Evolutionary conservation across 108 stramenopile species (phyloP), one percentile per base, ranked within the genome.

Genomic region (Fragilaria crotonensis): DNA sequence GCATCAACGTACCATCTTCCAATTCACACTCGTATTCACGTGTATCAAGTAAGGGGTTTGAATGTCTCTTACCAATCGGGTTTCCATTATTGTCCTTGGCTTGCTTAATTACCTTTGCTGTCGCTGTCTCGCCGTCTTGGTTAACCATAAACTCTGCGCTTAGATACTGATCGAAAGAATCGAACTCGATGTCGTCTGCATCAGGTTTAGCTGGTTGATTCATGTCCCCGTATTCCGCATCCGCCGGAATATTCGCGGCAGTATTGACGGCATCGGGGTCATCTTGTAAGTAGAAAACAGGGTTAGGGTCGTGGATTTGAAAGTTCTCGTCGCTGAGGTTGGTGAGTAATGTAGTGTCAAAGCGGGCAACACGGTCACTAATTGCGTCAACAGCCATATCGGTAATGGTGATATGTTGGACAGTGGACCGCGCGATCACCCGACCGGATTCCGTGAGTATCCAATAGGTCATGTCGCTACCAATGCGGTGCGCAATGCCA

Each of bases 1-100:
- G 29, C 23, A 58, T 73, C 63, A 5, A 66, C 71, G 11, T 30
- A 32, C 48, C 66, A 45, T 73, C 48, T 71, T 71, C n/a, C n/a
- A n/a, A n/a, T n/a, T n/a, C n/a, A n/a, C n/a, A n/a, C n/a, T n/a
- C n/a, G n/a, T n/a, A n/a, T 5, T 71, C 11, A 45, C 36, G 25
- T 1, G 33, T 59, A 54, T 71, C 70, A 5, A 64, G 23, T 5
- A 71, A 46, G 2, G 70, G 70, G 36, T 64, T 71, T 0, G 48
- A 28, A 33, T 59, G 49, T 45, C 57, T 32, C 0, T 27, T 9
- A 11, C 45, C 30, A 0, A 64, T 64, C 1, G 63, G 60, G 29
- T 60, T 52, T 0, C 72, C 72, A 29, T 63, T 56, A 1, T 33
- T 30, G 20, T 73, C 54, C 0, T 48, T 21, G 25, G 59, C 65